These are phyloP conservation scores for Diddensiella transvaalensis DNA, from an alignment of 805 yeast species.

Conservation along the genomic window DNA sequence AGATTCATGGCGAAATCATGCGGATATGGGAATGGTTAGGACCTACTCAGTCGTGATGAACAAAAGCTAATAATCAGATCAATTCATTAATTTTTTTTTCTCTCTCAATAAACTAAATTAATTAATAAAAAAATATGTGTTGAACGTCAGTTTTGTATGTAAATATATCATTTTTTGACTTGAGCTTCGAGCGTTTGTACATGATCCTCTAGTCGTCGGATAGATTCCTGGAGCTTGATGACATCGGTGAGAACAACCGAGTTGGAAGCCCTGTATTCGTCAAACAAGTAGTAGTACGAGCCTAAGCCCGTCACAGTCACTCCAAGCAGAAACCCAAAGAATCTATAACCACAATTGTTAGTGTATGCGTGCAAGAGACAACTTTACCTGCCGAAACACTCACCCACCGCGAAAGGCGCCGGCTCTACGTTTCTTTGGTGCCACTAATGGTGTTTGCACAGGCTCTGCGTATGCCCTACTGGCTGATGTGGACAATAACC, in stretches of 20 bases:
- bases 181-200: slow-evolving; percentile 38
- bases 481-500: slow-evolving; percentile 6
- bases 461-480: slow-evolving; percentile 4
- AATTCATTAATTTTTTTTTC: no score
- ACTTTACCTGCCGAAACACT: slow-evolving; percentile 12
- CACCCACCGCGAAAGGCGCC: slow-evolving; percentile 46
- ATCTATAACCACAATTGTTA: slow-evolving; percentile 25
- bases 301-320: slow-evolving; percentile 69
- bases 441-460: slow-evolving; percentile 7
- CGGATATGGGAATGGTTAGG: slow-evolving; percentile 79
- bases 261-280: slow-evolving; percentile 71
- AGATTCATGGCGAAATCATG: slow-evolving; percentile 82
- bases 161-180: slow-evolving; percentile 7
- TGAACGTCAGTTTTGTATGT: not conserved
- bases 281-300: slow-evolving; percentile 73
- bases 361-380: slow-evolving; percentile 3
- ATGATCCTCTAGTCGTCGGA: slow-evolving; percentile 63
- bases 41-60: not conserved
- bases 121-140: not conserved
- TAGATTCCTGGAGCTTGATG: slow-evolving; percentile 62
- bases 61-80: no score
- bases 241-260: slow-evolving; percentile 73
- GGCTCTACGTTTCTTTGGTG: slow-evolving; percentile 25
- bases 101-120: no score
- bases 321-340: slow-evolving; percentile 78